Evolutionary conservation across 2,329 filamentous ascomycete genomes (phyloP), one percentile per base, ranked within the genome.

Genomic region (Alternaria brassicae): DNA sequence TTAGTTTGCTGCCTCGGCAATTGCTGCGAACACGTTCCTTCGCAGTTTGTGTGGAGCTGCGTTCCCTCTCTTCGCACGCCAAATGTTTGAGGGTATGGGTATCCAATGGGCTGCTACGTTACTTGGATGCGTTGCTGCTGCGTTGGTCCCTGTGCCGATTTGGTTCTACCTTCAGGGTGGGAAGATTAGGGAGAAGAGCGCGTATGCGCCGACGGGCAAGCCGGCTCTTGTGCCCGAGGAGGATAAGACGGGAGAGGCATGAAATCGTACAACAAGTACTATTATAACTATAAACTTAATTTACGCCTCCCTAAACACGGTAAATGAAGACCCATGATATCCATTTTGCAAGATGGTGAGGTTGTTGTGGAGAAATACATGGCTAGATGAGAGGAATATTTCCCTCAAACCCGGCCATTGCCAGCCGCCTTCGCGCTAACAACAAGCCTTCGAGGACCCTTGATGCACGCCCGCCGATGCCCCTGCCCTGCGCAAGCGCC

Each of bases 21-120:
- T 86, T 45, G 84, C 84, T 19, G 84, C 84, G 15, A 86, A 86
- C 58, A 86, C 83, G 0, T 83, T 86, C 72, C 75, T 84, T 17
- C 81, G 83, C 41, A 83, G 80, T 25, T 67, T 85, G 17, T 81
- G 78, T 47, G 84, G 83, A 37, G 82, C 82, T 21, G 79, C 74
- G 1, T 85, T 85, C 68, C 84, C 84, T 1, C 80, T 86, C 0
- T 86, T 86, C 66, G 81, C 83, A 0, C 80, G 79, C 2, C 83
- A 86, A 64, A 85, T 86, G 84, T 85, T 85, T 65, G 59, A 84
- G 23, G 81, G 81, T 42, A 81, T 85, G 73, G 83, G 83, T 13
- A 80, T 85, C 17, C 69, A 84, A 45, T 83, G 78, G 73, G 80
- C 80, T 0, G 70, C 75, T 28, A 82, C 80, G 3, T 62, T 83